Base-by-base conservation (phyloP, 2,329 filamentous ascomycete species). In the Falciphora oryzae region DNA sequence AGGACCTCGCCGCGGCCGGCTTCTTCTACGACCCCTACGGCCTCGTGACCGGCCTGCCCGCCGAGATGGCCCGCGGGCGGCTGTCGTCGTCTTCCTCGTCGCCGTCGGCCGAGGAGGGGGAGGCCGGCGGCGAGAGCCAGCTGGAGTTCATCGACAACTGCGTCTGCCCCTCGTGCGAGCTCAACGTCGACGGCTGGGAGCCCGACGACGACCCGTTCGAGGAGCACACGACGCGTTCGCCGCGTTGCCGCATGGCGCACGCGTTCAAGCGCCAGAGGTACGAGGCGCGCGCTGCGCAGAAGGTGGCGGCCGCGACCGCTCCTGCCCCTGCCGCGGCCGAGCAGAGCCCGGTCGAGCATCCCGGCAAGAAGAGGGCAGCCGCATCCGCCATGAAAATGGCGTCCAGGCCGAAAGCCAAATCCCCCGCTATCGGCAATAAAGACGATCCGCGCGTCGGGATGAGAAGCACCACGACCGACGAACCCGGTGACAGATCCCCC, bases 171-270 rank as follows among this genome's bases (percentile, higher is more conserved):
- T 44, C 63, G 57, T 64, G 63, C 38, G 58, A 50, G 31, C 14
- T 53, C 63, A 31, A 7, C 35, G 31, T 60, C n/a, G 57, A 64
- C 63, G 28, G 7, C n/a, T 64, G 57, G 57, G 38, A 31, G 27
- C 38, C 63, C 35, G 27, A 28, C 16, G 57, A 64, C 57, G 63
- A 64, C 35, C 63, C 63, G 25, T 64, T 59, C 58, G 58, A 38
- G 25, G 32, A 31, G 32, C 63, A 64, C 29, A 25, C 53, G 38
- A 35, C 2, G 25, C 29, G 13, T n/a, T 60, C 53, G 38, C 57
- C 57, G 5, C 18, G 7, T 3, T 64, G 63, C 63, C 27, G 38
- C 35, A 60, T 64, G 27, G 63, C 57, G 5, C 14, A 16, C 8
- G 11, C n/a, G 16, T 58, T 64, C 56, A 59, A 35, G 27, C 63